Percentiles rank a stretch among this genome's conserved stretches.
Evolutionary conservation across 495 filamentous ascomycete genomes (phyloP).

Genomic region (Pyronema domesticum): DNA sequence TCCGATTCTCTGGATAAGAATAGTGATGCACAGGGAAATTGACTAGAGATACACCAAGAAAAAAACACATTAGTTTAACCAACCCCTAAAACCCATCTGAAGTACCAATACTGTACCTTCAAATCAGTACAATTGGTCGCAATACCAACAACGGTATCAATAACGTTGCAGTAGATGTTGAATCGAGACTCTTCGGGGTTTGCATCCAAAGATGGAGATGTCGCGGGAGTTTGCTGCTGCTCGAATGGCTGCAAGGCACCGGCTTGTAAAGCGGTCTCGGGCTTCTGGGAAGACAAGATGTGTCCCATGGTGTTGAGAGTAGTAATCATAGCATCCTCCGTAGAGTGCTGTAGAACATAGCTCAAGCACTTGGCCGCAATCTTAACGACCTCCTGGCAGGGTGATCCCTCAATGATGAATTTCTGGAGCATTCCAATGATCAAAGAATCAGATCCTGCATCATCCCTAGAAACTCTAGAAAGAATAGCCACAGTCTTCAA

Average conservation of each 20-base stretch:
- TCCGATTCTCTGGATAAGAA: slow-evolving; percentile 82
- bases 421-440: slow-evolving; percentile 68
- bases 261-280: slow-evolving; percentile 28
- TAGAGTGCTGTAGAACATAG: slow-evolving; percentile 56
- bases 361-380: slow-evolving; percentile 70
- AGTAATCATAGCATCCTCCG: slow-evolving; percentile 83
- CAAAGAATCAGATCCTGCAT: slow-evolving; percentile 36
- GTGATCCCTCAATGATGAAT: slow-evolving; percentile 66
- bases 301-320: slow-evolving; percentile 90
- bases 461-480: slow-evolving; percentile 32
- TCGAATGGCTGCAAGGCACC: slow-evolving; percentile 23
- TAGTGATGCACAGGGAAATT: slow-evolving; percentile 81
- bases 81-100: slow-evolving; percentile 4
- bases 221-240: slow-evolving; percentile 41
- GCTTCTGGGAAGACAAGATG: slow-evolving; percentile 51
- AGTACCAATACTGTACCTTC: slow-evolving; percentile 29
- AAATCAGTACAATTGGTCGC: slow-evolving; percentile 64
- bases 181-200: slow-evolving; percentile 56
- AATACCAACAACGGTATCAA: slow-evolving; percentile 78
- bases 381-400: slow-evolving; percentile 42
- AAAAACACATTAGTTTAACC: not conserved
- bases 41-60: slow-evolving; percentile 29
- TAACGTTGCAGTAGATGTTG: slow-evolving; percentile 55
- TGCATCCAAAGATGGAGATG: slow-evolving; percentile 48
- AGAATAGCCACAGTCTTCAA: slow-evolving; percentile 69